Base-by-base conservation (phyloP, 495 filamentous ascomycete species). In the Penicillium riverlandense region DNA sequence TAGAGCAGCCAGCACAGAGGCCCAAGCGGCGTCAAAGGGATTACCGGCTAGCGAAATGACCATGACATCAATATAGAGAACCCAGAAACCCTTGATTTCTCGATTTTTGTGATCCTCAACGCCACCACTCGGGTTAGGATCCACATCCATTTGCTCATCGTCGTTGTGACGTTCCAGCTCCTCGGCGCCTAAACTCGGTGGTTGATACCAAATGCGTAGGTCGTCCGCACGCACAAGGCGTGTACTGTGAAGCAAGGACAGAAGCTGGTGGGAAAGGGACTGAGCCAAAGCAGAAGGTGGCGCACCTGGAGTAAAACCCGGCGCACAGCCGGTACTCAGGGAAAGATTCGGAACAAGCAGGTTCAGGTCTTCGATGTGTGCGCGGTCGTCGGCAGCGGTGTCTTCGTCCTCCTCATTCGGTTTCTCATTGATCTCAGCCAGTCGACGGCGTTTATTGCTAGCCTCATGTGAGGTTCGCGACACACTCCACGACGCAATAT, bases 261-360 rank as follows among this genome's bases (percentile, higher is more conserved):
- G 79, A 2, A 96, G 66, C 38, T 90, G 76, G 30, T 88, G 84
- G 14, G 84, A 82, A 7, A 96, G 68, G 7, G 84, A 82, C 72
- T 98, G 92, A 15, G 90, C 90, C 8, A 90, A 70, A 1, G 80
- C 72, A 1, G 79, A 81, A 1, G 92, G 92, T 15, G 90, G 82
- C 11, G 82, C 79, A 40, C 90, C 88, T 0, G 92, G 90, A 16
- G 95, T 74, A 58, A 88, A 86, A 28, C 83, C 78, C 0, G 90
- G 88, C 7, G 88, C 83, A 61, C 87, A 95, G 8, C 92, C 92
- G 8, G 92, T 97, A 28, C 80, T 71, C 22, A 98, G 66, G 51
- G 96, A 92, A 22, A 97, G 71, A 56, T 98, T 97, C 4, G 92
- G 94, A 9, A 98, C 92, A 8, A 97, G 69, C 29, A 98, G 68